These are phyloP conservation scores for Stygiomarasmius scandens DNA, from an alignment of 1,284 basidiomycete species.

Conservation along the genomic window DNA sequence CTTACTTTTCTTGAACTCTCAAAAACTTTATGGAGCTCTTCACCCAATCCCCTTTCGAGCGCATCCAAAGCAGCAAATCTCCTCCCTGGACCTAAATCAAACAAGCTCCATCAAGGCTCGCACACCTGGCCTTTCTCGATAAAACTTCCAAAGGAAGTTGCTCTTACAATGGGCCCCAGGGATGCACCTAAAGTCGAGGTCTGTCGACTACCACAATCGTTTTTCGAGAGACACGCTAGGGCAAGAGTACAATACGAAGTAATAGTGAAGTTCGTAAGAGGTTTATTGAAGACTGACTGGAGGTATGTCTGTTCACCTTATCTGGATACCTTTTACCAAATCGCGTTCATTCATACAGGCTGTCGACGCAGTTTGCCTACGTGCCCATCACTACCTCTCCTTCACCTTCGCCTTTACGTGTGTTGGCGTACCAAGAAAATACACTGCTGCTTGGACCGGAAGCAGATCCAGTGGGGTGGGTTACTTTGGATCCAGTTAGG, in stretches of 20 bases:
- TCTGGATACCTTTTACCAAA: too few species aligned
- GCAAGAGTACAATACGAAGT: slow-evolving; percentile 10
- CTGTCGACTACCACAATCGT: slow-evolving; percentile 3
- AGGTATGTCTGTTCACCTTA: neutral
- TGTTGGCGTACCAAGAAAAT: slow-evolving; percentile 6
- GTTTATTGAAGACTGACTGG: slow-evolving; percentile 6
- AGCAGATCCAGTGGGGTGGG: slow-evolving; percentile 7
- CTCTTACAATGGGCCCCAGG: slow-evolving; percentile 2
- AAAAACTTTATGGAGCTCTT: neutral
- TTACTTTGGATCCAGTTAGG: slow-evolving; percentile 2
- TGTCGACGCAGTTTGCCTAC: slow-evolving; percentile 1
- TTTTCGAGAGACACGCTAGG: slow-evolving; percentile 4
- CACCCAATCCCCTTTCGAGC: neutral
- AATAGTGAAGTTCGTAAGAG: slow-evolving; percentile 3
- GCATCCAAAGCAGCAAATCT: neutral
- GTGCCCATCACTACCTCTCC: neutral
- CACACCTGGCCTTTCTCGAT: slow-evolving; percentile 6
- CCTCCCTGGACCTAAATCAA: neutral
- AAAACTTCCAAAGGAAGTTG: neutral
- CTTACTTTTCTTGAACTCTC: slow-evolving; percentile 3
- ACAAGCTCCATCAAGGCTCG: neutral
- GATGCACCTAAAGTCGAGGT: slow-evolving; percentile 4
- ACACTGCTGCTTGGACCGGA: slow-evolving; percentile 5
- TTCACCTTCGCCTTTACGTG: slow-evolving; percentile 2
- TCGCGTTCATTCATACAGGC: neutral